phyloP scores from a whole-genome alignment of 305 asterid genomes.

The Fraxinus sp. region DNA sequence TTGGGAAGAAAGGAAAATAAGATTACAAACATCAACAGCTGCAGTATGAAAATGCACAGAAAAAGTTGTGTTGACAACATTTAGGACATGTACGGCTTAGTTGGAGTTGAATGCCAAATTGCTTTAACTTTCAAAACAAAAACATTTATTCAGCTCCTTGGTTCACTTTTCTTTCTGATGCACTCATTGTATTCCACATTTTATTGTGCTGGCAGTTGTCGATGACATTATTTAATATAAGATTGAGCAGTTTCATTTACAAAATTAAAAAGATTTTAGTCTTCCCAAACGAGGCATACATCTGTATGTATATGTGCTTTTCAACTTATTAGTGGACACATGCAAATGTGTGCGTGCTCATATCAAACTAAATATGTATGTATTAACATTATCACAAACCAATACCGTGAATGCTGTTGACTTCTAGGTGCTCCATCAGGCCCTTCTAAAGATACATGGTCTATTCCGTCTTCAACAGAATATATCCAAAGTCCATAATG shows the following conservation, averaged over 20 bases:
- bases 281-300: not conserved
- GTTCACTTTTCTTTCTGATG: not conserved
- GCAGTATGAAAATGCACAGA: not conserved
- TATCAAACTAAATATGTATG: not conserved
- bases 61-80: not conserved
- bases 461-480: conserved; percentile 59
- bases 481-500: conserved; percentile 78
- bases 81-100: not conserved
- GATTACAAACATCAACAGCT: not conserved
- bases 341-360: not conserved
- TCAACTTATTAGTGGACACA: not conserved
- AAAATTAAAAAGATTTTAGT: not conserved
- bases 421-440: conserved; percentile 41
- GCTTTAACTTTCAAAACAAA: not conserved
- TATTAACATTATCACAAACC: conserved; percentile 11
- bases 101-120: not conserved
- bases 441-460: conserved; percentile 37
- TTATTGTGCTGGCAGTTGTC: not conserved
- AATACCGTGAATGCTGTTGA: conserved; percentile 61
- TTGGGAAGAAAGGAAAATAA: not conserved
- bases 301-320: not conserved
- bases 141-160: not conserved
- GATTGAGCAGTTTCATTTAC: not conserved
- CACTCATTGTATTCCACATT: not conserved
- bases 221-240: not conserved